Evolutionary conservation across 2,329 filamentous ascomycete genomes (phyloP).

Genomic region (Teratosphaeriaceae sp.): DNA sequence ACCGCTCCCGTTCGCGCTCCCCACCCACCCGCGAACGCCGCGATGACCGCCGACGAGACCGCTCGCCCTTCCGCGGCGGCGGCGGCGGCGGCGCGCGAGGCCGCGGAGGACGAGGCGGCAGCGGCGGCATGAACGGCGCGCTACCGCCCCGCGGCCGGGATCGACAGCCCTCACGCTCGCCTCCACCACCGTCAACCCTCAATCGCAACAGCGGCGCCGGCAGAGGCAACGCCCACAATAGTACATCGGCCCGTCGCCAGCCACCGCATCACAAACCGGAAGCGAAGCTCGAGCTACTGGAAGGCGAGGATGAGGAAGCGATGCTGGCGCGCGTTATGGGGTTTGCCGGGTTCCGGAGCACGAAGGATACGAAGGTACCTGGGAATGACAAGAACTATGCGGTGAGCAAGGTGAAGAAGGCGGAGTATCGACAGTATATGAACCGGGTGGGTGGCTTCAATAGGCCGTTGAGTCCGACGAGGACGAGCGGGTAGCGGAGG

Average conservation of each 20-base stretch:
- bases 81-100: conserved; percentile 7
- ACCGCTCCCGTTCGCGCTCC: conserved; percentile 21
- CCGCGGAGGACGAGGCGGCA: conserved; percentile 1
- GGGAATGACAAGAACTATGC: conserved; percentile 76
- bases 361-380: conserved; percentile 79
- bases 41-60: conserved; percentile 24
- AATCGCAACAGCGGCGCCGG: neutral
- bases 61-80: conserved; percentile 17
- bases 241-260: too few relatives aligned
- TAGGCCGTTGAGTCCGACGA: conserved; percentile 52
- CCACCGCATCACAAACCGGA: neutral
- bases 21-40: conserved; percentile 23
- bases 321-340: conserved; percentile 85
- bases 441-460: conserved; percentile 79
- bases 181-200: conserved; percentile 7
- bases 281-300: conserved; percentile 18
- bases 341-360: conserved; percentile 76
- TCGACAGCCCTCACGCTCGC: neutral
- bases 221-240: neutral
- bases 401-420: conserved; percentile 88
- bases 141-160: conserved; percentile 6
- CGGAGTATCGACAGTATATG: conserved; percentile 96
- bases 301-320: conserved; percentile 55
- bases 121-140: conserved; percentile 11
- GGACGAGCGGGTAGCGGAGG: too few relatives aligned